These are phyloP conservation scores for Pyricularia grisea DNA, from an alignment of 2,329 filamentous ascomycete species.

Conservation along the genomic window DNA sequence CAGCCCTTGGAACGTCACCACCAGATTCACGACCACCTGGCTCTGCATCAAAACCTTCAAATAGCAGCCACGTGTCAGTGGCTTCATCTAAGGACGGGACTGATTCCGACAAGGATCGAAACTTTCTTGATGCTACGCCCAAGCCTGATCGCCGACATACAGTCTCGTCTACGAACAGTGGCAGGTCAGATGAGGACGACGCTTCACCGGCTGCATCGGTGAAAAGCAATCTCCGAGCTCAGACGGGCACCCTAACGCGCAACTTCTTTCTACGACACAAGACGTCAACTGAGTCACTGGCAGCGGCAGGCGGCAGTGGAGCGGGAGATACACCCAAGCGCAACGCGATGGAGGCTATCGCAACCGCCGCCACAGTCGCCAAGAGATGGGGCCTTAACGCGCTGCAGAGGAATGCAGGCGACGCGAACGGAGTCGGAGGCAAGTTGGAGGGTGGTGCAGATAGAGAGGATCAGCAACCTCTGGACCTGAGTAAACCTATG, in stretches of 20 bases:
- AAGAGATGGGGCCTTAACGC: slow-evolving; percentile 52
- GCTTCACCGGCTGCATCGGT: slow-evolving; percentile 21
- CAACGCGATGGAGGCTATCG: slow-evolving; percentile 43
- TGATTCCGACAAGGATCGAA: slow-evolving; percentile 26
- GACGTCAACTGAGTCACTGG: slow-evolving; percentile 23
- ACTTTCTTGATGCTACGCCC: slow-evolving; percentile 17
- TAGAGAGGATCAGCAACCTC: slow-evolving; percentile 12
- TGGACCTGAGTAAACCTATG: slow-evolving; percentile 58
- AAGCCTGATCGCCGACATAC: slow-evolving; percentile 25
- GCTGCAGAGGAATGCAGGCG: slow-evolving; percentile 29
- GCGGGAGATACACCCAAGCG: slow-evolving; percentile 28
- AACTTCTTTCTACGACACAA: slow-evolving; percentile 30
- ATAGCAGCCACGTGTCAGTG: slow-evolving; percentile 30
- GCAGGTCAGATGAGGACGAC: not conserved
- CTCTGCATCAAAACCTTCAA: slow-evolving; percentile 29
- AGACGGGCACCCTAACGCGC: slow-evolving; percentile 27
- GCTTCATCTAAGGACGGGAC: slow-evolving; percentile 15
- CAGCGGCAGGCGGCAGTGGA: slow-evolving; percentile 5
- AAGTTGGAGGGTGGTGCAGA: not conserved
- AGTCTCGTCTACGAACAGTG: slow-evolving; percentile 22
- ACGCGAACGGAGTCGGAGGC: slow-evolving; percentile 4
- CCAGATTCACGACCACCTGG: slow-evolving; percentile 23
- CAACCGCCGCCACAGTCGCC: slow-evolving; percentile 44
- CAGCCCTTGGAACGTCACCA: slow-evolving; percentile 16
- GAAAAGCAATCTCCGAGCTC: slow-evolving; percentile 28